A percentile compares a stretch with the other conserved stretches of the same genome.
Evolutionary conservation across 768 basidiomycete species (phyloP).

Genomic region (Xerocomellus amylosporus): DNA sequence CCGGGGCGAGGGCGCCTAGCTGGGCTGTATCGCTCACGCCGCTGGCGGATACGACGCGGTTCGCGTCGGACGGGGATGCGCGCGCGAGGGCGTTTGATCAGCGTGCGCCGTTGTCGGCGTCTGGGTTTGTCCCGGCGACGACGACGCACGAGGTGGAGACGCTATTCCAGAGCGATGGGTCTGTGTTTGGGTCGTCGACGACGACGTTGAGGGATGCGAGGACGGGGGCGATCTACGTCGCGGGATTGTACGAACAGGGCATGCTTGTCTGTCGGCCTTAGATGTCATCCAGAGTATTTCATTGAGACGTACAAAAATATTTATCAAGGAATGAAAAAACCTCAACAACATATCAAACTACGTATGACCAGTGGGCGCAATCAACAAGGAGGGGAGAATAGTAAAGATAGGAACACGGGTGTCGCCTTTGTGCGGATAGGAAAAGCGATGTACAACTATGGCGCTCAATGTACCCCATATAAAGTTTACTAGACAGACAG

Average conservation of each 20-base stretch:
- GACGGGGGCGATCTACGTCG: constrained; percentile 49
- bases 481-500: constrained; percentile 13
- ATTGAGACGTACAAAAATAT: constrained; percentile 14
- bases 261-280: constrained; percentile 47
- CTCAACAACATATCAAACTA: neutral
- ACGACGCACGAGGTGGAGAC: constrained; percentile 49
- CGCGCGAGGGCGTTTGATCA: constrained; percentile 34
- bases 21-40: constrained; percentile 54
- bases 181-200: constrained; percentile 51
- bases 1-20: constrained; percentile 45
- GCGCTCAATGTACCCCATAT: constrained; percentile 19
- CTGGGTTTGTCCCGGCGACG: constrained; percentile 37
- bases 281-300: neutral
- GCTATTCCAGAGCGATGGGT: constrained; percentile 74
- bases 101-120: constrained; percentile 49
- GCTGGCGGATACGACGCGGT: neutral
- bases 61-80: neutral
- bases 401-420: constrained; percentile 8
- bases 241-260: constrained; percentile 59
- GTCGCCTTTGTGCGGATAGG: constrained; percentile 17
- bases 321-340: neutral
- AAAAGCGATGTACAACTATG: constrained; percentile 16
- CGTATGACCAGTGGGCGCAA: neutral
- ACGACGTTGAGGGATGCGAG: constrained; percentile 51
- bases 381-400: neutral